Base-by-base conservation (phyloP, 2,329 filamentous ascomycete species). In the Orbilia ellipsospora region DNA sequence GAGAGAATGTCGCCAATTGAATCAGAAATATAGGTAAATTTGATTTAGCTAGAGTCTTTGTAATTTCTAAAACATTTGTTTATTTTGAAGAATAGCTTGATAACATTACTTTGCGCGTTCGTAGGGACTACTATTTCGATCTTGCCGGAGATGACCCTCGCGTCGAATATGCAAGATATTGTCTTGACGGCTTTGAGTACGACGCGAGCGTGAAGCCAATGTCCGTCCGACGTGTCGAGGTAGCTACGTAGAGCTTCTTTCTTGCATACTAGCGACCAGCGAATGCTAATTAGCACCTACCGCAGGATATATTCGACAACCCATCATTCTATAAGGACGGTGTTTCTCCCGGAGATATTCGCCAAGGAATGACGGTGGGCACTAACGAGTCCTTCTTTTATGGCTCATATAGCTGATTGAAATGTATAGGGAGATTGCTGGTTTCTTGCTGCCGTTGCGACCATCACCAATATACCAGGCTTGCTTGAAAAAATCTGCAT, bases 361-460 rank as follows among this genome's bases (percentile, higher is more conserved):
- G 90, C 36, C 92, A 95, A 81, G 92, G 92, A 1, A 52, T 61
- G 31, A 66, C 68, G 0, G 68, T 73, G 42, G 2, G 68, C n/a
- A 12, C n/a, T n/a, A 3, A 1, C 10, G 2, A 5, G 40, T 26
- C 16, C 20, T 16, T 1, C 31, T 52, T 28, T 18, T 7, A 48
- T 4, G n/a, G 16, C 2, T 56, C 31, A 28, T 16, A 18, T 50
- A n/a, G 6, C 44, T 42, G 3, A 18, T 13, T 31, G 54, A 86
- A 87, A 7, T n/a, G 8, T n/a, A 48, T 88, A 90, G 77, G 92
- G 92, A 1, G 92, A 96, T 80, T 96, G 93, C 81, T 96, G 92
- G 92, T 88, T 95, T 69, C 89, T 96, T 84, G 90, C 93, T 5
- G 91, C 92, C 0, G 82, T 96, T 50, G 92, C 90, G 76, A 92